phyloP scores from a whole-genome alignment of 2,329 filamentous ascomycete genomes.

The Ascochyta koolunga region DNA sequence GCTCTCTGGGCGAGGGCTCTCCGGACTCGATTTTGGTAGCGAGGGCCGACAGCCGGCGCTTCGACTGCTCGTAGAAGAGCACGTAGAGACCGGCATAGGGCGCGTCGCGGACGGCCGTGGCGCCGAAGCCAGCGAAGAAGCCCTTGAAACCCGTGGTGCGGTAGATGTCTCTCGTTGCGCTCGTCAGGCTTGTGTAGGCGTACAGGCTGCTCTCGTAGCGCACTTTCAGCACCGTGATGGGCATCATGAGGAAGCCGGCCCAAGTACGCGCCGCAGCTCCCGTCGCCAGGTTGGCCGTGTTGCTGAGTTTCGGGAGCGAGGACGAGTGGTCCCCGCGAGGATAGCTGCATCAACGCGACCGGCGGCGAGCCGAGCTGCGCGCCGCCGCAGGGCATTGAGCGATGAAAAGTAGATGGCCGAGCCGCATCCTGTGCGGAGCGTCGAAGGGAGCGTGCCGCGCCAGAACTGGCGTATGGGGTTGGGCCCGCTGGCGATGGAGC shows the following conservation, averaged over 20 bases:
- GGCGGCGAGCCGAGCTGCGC: slow-evolving; percentile 52
- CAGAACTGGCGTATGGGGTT: slow-evolving; percentile 78
- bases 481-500: slow-evolving; percentile 69
- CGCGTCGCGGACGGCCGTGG: slow-evolving; percentile 91
- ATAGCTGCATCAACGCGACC: slow-evolving; percentile 20
- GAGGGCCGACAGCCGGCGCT: slow-evolving; percentile 62
- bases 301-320: slow-evolving; percentile 79
- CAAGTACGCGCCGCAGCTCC: slow-evolving; percentile 84
- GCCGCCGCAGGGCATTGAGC: slow-evolving; percentile 81
- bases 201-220: slow-evolving; percentile 92
- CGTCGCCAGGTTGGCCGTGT: slow-evolving; percentile 82
- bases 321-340: slow-evolving; percentile 60
- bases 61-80: slow-evolving; percentile 87
- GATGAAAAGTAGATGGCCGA: slow-evolving; percentile 93
- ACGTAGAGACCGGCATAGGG: slow-evolving; percentile 96
- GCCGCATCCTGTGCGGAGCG: slow-evolving; percentile 90
- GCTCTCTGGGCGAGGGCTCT: slow-evolving; percentile 16
- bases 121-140: slow-evolving; percentile 93
- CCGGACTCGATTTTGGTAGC: slow-evolving; percentile 40
- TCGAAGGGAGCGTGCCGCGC: slow-evolving; percentile 90
- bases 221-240: slow-evolving; percentile 94
- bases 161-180: slow-evolving; percentile 77
- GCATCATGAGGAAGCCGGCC: slow-evolving; percentile 92
- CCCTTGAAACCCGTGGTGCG: slow-evolving; percentile 75
- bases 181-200: slow-evolving; percentile 75